These are phyloP conservation scores for Trichoderma harzianum DNA, from an alignment of 2,329 filamentous ascomycete species.

Conservation along the genomic window DNA sequence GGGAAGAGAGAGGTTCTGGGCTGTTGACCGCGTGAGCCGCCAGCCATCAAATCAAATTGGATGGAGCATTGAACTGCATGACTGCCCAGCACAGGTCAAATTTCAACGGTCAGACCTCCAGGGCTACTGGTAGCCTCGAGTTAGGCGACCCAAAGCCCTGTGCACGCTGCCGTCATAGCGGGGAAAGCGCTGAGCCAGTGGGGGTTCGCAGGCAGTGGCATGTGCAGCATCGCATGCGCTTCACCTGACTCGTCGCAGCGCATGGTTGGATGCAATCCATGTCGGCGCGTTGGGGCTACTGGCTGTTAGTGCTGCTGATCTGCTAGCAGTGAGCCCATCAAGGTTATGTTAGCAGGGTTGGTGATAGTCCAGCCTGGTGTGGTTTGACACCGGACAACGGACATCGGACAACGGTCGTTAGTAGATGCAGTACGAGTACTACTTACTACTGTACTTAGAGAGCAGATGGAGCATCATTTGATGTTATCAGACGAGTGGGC, in stretches of 20 bases:
- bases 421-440: too few species aligned
- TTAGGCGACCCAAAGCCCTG: neutral
- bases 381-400: neutral
- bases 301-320: neutral
- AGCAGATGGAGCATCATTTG: neutral
- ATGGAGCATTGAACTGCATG: too few species aligned
- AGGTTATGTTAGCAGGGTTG: neutral
- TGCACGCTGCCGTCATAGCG: neutral
- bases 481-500: neutral
- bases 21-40: neutral
- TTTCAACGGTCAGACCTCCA: too few species aligned
- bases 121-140: neutral
- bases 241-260: slow-evolving; percentile 4
- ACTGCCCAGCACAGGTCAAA: too few species aligned
- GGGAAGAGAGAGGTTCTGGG: neutral
- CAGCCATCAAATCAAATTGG: neutral
- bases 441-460: neutral
- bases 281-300: neutral
- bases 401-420: neutral
- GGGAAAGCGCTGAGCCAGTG: neutral
- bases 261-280: neutral
- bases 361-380: neutral
- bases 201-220: neutral
- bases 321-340: neutral
- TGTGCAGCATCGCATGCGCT: slow-evolving; percentile 2